phyloP scores from a whole-genome alignment of 148 eudicot species.

The Spergularia bocconei region DNA sequence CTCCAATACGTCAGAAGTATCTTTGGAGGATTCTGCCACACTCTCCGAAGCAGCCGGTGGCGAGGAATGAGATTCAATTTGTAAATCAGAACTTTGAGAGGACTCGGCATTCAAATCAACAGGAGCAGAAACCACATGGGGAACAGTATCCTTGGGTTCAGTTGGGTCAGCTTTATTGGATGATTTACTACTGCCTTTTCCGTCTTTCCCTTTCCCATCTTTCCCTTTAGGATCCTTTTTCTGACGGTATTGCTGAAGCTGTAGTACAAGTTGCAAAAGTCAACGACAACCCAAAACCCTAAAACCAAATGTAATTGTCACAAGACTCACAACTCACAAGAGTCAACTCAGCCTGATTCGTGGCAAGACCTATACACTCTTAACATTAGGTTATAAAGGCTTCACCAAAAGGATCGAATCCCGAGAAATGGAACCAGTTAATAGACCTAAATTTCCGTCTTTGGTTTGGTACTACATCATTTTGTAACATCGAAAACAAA shows the following conservation, averaged over 20 bases:
- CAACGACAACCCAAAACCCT: conserved; percentile 18
- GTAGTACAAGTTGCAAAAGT: conserved; percentile 23
- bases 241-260: conserved; percentile 92
- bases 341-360: background rate
- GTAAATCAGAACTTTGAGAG: conserved; percentile 31
- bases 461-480: no score
- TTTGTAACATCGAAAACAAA: no score
- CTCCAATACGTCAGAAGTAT: conserved; percentile 11
- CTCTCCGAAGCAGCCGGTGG: conserved; percentile 17
- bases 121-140: conserved; percentile 24
- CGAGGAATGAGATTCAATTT: conserved; percentile 29
- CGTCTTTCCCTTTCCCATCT: conserved; percentile 39
- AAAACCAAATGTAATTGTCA: background rate
- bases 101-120: conserved; percentile 23
- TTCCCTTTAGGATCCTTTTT: conserved; percentile 67
- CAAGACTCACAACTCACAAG: background rate
- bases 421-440: no score
- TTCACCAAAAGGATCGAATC: background rate
- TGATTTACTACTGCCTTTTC: conserved; percentile 35
- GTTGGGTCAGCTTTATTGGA: conserved; percentile 46
- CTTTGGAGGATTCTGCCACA: conserved; percentile 7
- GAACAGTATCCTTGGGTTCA: conserved; percentile 34
- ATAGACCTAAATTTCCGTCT: no score
- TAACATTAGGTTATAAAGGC: no score
- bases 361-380: background rate